These are phyloP conservation scores for Firmiana major DNA, from an alignment of 345 rosid genomes.

Conservation along the genomic window DNA sequence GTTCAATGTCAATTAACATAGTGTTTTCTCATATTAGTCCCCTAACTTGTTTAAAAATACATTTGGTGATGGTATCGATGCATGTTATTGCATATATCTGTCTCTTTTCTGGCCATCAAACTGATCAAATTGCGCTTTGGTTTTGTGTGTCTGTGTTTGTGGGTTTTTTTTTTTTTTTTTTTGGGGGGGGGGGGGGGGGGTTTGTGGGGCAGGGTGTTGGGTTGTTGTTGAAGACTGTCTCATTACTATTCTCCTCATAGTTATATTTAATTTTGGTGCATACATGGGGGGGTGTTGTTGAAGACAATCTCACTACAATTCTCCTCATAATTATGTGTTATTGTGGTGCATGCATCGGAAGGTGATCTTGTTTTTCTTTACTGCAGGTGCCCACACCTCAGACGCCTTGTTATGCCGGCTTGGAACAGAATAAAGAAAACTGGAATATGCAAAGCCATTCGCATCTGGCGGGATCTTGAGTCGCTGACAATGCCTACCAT, in stretches of 20 bases:
- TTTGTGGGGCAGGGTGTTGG: too few relatives aligned
- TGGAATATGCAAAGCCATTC: constrained; percentile 69
- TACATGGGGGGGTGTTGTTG: too few relatives aligned
- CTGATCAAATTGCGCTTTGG: background rate
- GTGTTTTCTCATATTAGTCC: background rate
- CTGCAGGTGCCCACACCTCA: constrained; percentile 62
- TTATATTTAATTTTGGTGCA: too few relatives aligned
- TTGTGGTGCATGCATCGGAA: too few relatives aligned
- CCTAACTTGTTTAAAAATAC: background rate
- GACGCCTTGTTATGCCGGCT: constrained; percentile 71
- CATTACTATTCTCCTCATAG: too few relatives aligned
- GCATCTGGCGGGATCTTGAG: constrained; percentile 67
- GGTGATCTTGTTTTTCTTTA: background rate
- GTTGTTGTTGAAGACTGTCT: background rate
- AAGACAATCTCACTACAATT: background rate
- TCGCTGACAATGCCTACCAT: constrained; percentile 93
- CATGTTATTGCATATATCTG: background rate
- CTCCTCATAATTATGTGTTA: background rate
- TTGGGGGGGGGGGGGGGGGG: background rate
- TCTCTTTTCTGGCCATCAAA: background rate
- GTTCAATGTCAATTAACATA: background rate
- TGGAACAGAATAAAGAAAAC: constrained; percentile 79
- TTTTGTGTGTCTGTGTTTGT: background rate
- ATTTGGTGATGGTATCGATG: background rate
- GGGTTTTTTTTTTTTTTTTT: background rate